These are phyloP conservation scores for Aurantiochytrium sp. DNA, from an alignment of 108 stramenopile species.

Conservation along the genomic window DNA sequence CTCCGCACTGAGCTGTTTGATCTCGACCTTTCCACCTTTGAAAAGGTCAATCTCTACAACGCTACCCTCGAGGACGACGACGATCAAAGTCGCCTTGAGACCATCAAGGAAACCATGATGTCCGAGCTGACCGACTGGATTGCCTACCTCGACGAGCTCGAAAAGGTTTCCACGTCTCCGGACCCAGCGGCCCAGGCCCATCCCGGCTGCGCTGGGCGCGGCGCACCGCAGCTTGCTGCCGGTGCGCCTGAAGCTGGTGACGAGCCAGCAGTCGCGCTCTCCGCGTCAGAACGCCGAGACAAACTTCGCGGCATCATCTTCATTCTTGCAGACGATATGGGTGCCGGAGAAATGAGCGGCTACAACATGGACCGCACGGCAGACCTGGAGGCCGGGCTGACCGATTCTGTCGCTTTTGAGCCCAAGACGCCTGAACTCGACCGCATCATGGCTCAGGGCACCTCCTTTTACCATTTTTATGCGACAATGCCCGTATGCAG, in stretches of 20 bases:
- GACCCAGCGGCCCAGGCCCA: background rate
- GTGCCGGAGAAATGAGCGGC: background rate
- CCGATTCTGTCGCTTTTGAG: background rate
- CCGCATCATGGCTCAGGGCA: background rate
- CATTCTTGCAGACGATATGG: conserved; percentile 4
- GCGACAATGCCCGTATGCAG: background rate
- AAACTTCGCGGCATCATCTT: background rate
- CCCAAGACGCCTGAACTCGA: background rate
- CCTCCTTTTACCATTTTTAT: background rate
- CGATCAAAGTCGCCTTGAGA: background rate
- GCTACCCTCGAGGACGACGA: background rate
- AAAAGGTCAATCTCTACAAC: background rate
- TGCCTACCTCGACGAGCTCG: background rate
- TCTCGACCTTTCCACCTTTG: background rate
- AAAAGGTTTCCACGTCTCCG: background rate
- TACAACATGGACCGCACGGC: background rate
- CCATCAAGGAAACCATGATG: background rate
- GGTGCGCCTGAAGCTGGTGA: background rate
- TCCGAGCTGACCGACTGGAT: background rate
- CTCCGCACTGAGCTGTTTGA: background rate
- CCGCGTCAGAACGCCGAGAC: background rate
- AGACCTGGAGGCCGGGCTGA: background rate
- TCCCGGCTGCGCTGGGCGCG: background rate
- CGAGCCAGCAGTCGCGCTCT: background rate
- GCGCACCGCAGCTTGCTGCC: background rate